These are phyloP conservation scores for Ceratopteris richardii DNA, from an alignment of 75 land plant genomes.

Conservation along the genomic window DNA sequence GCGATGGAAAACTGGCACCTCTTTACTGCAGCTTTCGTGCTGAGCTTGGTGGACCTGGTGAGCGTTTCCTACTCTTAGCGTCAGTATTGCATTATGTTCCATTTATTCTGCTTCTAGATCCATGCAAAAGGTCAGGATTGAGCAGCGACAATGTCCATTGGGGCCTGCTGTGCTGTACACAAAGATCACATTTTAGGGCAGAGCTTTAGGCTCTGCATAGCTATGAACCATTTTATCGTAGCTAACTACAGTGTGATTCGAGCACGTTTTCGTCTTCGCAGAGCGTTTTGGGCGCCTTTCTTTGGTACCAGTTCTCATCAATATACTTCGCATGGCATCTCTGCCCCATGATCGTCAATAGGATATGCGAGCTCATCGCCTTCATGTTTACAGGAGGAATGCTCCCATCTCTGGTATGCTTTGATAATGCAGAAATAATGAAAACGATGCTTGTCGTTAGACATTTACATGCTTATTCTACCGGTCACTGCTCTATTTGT, in stretches of 20 bases:
- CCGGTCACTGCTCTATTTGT: no score
- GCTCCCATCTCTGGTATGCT: constrained; percentile 5
- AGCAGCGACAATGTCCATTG: not conserved
- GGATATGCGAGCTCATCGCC: constrained; percentile 5
- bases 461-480: no score
- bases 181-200: no score
- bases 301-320: constrained; percentile 5
- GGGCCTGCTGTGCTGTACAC: no score
- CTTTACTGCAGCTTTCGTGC: not conserved
- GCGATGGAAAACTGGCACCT: constrained; percentile 6
- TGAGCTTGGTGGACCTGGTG: constrained; percentile 1
- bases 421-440: no score
- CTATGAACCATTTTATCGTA: no score
- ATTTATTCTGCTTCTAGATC: not conserved
- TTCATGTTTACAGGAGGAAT: constrained; percentile 4
- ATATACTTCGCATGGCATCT: constrained; percentile 6
- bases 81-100: not conserved
- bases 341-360: constrained; percentile 7
- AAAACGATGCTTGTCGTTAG: no score
- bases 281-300: constrained; percentile 4
- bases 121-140: not conserved
- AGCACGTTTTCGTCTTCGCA: not conserved
- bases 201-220: no score
- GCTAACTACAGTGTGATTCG: no score
- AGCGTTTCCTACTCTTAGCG: not conserved